These are phyloP conservation scores for Beauveria varroae DNA, from an alignment of 2,329 filamentous ascomycete species.

Conservation along the genomic window DNA sequence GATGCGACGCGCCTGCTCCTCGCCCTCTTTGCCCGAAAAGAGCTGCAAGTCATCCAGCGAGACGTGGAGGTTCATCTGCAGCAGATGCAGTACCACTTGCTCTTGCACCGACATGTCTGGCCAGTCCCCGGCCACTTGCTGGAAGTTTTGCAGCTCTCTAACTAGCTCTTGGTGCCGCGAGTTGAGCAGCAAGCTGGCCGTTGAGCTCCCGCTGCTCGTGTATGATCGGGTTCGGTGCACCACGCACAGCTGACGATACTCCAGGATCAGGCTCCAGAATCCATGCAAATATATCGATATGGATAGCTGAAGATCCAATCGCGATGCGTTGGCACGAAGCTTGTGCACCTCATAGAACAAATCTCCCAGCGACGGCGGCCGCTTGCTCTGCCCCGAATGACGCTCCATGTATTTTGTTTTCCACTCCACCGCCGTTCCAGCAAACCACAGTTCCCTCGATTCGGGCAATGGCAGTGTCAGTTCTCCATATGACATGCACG, in stretches of 20 bases:
- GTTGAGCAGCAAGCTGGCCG: conserved; percentile 38
- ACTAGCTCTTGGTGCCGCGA: conserved; percentile 57
- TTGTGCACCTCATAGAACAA: conserved; percentile 49
- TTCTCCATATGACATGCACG: conserved; percentile 62
- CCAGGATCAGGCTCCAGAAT: conserved; percentile 58
- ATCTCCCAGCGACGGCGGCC: conserved; percentile 46
- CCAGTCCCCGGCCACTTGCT: conserved; percentile 34
- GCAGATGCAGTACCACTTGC: conserved; percentile 41
- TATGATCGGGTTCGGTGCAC: conserved; percentile 41
- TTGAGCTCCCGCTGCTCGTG: conserved; percentile 30
- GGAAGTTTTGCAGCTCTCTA: conserved; percentile 45
- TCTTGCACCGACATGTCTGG: conserved; percentile 38
- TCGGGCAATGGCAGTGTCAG: conserved; percentile 59
- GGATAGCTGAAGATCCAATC: conserved; percentile 49
- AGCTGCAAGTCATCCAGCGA: conserved; percentile 59
- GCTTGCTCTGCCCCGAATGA: conserved; percentile 28
- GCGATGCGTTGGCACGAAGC: conserved; percentile 38
- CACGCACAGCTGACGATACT: conserved; percentile 54
- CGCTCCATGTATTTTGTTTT: conserved; percentile 48
- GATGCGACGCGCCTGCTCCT: conserved; percentile 54
- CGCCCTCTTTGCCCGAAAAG: conserved; percentile 60
- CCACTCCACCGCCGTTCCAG: conserved; percentile 56
- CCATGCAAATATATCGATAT: conserved; percentile 56
- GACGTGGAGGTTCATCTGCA: conserved; percentile 57
- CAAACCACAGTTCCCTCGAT: conserved; percentile 56